These are phyloP conservation scores for Nematocida sp. DNA, from an alignment of 371 early-diverging fungal genomes.

Conservation along the genomic window DNA sequence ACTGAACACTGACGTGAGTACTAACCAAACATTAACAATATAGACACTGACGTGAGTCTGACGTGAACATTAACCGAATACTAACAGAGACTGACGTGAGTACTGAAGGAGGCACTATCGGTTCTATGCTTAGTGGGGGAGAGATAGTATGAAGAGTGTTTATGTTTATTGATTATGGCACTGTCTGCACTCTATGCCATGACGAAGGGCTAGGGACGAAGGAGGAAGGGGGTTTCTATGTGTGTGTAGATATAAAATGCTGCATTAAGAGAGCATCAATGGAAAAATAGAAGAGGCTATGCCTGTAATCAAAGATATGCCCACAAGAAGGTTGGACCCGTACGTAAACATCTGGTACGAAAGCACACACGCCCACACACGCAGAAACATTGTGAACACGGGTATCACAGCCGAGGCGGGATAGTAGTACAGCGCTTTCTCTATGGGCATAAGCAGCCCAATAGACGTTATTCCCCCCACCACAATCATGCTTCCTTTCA, in stretches of 20 bases:
- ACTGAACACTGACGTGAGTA: too few species aligned
- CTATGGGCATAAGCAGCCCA: slow-evolving; percentile 33
- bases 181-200: too few species aligned
- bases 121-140: too few species aligned
- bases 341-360: slow-evolving; percentile 1
- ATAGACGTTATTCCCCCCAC: slow-evolving; percentile 24
- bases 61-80: too few species aligned
- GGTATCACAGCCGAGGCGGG: slow-evolving; percentile 53
- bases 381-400: slow-evolving; percentile 24
- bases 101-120: too few species aligned
- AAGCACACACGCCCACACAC: neutral
- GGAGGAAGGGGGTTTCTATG: neutral
- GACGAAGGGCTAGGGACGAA: too few species aligned
- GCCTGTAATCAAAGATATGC: slow-evolving; percentile 18
- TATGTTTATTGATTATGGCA: too few species aligned
- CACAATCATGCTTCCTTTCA: neutral
- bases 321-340: neutral
- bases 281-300: slow-evolving; percentile 44
- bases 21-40: too few species aligned
- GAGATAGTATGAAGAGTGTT: too few species aligned
- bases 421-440: slow-evolving; percentile 50
- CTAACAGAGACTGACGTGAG: too few species aligned
- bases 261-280: slow-evolving; percentile 22
- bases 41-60: too few species aligned
- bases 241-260: neutral